These are phyloP conservation scores for Hortiboletus flavorubellus DNA, from an alignment of 768 basidiomycete genomes.

Conservation along the genomic window DNA sequence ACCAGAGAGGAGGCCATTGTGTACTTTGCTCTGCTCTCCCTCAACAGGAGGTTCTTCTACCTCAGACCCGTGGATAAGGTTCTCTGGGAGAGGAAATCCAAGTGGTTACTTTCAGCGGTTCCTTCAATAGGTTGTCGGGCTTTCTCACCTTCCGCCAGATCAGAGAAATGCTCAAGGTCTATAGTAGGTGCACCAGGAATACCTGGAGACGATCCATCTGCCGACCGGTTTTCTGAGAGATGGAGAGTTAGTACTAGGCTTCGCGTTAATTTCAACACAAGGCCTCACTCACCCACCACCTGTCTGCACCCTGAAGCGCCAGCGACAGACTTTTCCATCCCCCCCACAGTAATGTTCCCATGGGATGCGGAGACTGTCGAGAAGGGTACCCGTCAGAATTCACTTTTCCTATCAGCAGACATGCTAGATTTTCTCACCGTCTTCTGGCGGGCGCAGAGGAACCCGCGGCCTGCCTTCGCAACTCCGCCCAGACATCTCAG, in stretches of 20 bases:
- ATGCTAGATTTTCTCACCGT: not conserved
- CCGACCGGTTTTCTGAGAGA: not conserved
- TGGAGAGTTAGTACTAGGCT: not conserved
- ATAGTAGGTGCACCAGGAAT: not conserved
- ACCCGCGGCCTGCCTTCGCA: not conserved
- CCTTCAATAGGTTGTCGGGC: not conserved
- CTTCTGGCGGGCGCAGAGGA: not conserved
- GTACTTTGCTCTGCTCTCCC: not conserved
- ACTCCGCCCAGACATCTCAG: not conserved
- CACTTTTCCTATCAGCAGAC: not conserved
- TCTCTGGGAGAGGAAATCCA: no score
- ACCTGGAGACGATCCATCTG: not conserved
- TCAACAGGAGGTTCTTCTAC: not conserved
- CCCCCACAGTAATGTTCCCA: not conserved
- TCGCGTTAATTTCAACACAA: not conserved
- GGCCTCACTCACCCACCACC: not conserved
- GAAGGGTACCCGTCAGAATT: not conserved
- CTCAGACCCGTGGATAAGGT: no score
- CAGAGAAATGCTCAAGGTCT: not conserved
- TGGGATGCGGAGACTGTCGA: not conserved
- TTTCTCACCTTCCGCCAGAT: not conserved
- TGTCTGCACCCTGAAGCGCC: not conserved
- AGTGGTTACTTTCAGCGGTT: no score
- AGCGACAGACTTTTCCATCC: not conserved
- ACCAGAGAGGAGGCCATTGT: no score